Conservation (phyloP, 352 stramenopile genomes). For the Albugo candida region DNA sequence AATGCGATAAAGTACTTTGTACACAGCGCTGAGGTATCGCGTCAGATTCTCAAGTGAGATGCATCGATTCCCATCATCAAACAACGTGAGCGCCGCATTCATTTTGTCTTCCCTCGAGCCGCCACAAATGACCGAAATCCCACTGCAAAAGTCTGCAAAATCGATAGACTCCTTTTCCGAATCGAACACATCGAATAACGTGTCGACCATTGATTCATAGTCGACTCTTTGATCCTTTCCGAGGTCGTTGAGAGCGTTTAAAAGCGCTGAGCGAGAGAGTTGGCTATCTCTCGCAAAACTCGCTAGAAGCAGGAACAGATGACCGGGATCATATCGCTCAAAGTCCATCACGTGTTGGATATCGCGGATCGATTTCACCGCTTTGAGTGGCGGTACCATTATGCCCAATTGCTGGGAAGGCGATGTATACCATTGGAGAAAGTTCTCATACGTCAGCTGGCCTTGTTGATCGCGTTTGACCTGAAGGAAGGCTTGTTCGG, state of each 20-base stretch:
- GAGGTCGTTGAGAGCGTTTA: not conserved
- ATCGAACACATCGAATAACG: constrained; percentile 14
- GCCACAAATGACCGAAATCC: constrained; percentile 14
- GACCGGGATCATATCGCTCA: not conserved
- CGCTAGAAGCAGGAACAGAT: too few species aligned
- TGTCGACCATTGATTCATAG: constrained; percentile 1
- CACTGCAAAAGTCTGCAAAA: constrained; percentile 12
- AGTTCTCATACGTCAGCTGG: constrained; percentile 1
- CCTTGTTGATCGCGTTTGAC: constrained; percentile 6
- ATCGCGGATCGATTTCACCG: not conserved
- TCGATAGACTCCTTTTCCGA: constrained; percentile 12
- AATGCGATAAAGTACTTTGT: constrained; percentile 9
- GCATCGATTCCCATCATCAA: constrained; percentile 11
- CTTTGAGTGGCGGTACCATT: not conserved
- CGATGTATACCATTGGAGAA: constrained; percentile 5
- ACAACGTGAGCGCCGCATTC: constrained; percentile 12
- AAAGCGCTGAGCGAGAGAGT: constrained; percentile 4
- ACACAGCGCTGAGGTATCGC: constrained; percentile 7
- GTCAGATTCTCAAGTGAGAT: constrained; percentile 15
- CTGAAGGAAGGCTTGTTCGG: constrained; percentile 11
- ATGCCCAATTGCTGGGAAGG: not conserved
- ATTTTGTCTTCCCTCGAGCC: constrained; percentile 12
- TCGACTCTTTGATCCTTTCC: not conserved
- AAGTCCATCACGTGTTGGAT: constrained; percentile 1
- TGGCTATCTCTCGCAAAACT: too few species aligned